Evolutionary conservation across 768 basidiomycete genomes (phyloP).

Genomic region (Suillus subaureus): DNA sequence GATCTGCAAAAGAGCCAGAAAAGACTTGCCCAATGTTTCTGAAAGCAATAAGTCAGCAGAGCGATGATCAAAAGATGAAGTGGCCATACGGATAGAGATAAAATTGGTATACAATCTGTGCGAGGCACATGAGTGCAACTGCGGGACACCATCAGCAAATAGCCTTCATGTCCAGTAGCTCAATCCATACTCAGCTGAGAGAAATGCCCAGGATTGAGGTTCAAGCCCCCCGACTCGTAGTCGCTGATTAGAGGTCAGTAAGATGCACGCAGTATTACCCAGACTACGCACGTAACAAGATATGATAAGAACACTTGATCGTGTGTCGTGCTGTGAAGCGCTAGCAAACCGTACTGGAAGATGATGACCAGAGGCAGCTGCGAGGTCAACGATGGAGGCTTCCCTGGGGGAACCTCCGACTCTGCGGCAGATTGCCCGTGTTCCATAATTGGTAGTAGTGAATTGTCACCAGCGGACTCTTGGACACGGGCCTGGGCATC

Average conservation of each 20-base stretch:
- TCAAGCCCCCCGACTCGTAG: conserved; percentile 85
- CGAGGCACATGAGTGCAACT: conserved; percentile 95
- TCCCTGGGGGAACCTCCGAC: conserved; percentile 48
- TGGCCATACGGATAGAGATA: conserved; percentile 79
- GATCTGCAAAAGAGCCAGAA: background rate
- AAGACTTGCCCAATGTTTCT: conserved; percentile 66
- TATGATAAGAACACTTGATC: conserved; percentile 93
- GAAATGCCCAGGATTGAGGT: conserved; percentile 89
- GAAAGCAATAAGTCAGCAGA: background rate
- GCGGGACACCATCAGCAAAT: conserved; percentile 14
- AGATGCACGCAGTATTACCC: conserved; percentile 3
- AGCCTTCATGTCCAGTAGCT: conserved; percentile 5
- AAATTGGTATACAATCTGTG: conserved; percentile 90
- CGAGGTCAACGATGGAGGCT: conserved; percentile 65
- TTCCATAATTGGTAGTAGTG: conserved; percentile 51
- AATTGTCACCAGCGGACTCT: conserved; percentile 37
- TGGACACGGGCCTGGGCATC: conserved; percentile 67
- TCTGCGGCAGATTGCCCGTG: conserved; percentile 34
- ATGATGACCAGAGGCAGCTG: conserved; percentile 86
- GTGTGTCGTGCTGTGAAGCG: conserved; percentile 86
- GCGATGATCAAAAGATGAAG: background rate
- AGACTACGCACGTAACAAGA: conserved; percentile 55
- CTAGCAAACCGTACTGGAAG: conserved; percentile 86
- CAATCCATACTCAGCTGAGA: conserved; percentile 79
- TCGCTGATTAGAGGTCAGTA: conserved; percentile 47